Evolutionary conservation across 768 basidiomycete species (phyloP).

Genomic region (Krasilnikovozyma curviuscula): DNA sequence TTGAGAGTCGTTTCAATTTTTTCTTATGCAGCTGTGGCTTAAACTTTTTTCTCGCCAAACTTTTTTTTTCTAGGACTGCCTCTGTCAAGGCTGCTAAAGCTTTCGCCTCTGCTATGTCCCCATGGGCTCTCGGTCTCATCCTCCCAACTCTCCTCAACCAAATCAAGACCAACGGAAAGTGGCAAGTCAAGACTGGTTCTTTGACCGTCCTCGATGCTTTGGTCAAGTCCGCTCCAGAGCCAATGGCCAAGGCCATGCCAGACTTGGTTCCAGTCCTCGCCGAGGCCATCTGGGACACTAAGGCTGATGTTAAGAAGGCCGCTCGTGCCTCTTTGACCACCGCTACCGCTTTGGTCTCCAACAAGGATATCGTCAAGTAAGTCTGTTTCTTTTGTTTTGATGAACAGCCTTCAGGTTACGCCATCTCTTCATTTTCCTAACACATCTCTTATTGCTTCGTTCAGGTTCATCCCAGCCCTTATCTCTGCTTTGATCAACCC

Average conservation of each 20-base stretch:
- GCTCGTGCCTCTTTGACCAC: constrained; percentile 86
- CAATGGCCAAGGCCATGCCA: constrained; percentile 75
- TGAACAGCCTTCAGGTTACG: not conserved
- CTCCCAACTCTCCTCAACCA: constrained; percentile 77
- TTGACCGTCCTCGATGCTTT: constrained; percentile 69
- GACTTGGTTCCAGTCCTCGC: constrained; percentile 86
- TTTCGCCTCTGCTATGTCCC: constrained; percentile 60
- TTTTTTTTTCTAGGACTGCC: constrained; percentile 34
- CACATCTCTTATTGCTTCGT: constrained; percentile 25
- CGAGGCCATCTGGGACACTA: constrained; percentile 96
- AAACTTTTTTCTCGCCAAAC: not conserved
- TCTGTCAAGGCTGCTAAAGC: constrained; percentile 64
- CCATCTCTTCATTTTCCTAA: constrained; percentile 26
- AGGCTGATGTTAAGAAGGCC: constrained; percentile 96
- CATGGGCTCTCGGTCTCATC: constrained; percentile 57
- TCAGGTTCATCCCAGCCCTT: constrained; percentile 70
- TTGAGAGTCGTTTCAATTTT: not conserved
- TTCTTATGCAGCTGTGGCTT: not conserved
- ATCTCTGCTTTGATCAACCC: constrained; percentile 97
- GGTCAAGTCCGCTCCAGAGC: constrained; percentile 57
- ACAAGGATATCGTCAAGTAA: constrained; percentile 71
- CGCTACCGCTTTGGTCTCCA: constrained; percentile 80
- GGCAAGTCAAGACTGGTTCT: constrained; percentile 86
- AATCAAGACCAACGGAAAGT: constrained; percentile 89
- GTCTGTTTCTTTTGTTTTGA: not conserved